A percentile compares a stretch with the other conserved stretches of the same genome.
phyloP scores from a whole-genome alignment of 441 rosid genomes.

The Populus trichocarpa region DNA sequence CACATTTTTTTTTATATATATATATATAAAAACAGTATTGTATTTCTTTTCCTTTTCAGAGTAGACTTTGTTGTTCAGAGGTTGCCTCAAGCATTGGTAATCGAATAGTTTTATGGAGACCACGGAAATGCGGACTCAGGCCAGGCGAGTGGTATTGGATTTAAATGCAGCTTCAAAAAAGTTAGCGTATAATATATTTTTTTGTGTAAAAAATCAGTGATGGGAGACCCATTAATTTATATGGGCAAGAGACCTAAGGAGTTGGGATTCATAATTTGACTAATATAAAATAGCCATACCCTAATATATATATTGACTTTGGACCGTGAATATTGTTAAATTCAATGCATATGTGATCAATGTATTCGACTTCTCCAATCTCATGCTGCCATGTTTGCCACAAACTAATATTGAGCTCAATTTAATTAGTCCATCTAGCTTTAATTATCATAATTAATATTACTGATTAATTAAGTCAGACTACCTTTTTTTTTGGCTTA shows the following conservation, averaged over 20 bases:
- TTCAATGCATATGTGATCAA: not conserved
- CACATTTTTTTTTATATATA: not conserved
- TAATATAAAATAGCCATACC: not conserved
- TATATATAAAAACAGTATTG: not conserved
- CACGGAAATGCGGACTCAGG: not conserved
- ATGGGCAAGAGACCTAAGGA: not conserved
- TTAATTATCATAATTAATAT: too few species aligned
- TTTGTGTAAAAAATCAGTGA: not conserved
- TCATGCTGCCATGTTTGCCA: not conserved
- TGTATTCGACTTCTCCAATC: not conserved
- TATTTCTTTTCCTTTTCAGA: not conserved
- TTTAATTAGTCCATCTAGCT: too few species aligned
- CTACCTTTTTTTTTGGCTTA: not conserved
- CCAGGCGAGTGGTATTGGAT: not conserved
- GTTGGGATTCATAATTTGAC: not conserved
- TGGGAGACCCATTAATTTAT: not conserved
- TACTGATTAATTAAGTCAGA: too few species aligned
- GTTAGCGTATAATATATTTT: not conserved
- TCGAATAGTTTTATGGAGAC: not conserved
- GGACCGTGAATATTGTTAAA: not conserved
- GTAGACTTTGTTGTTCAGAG: constrained; percentile 14
- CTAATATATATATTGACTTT: not conserved
- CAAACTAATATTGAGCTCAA: not conserved
- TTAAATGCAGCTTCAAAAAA: not conserved
- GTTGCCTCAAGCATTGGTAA: constrained; percentile 16